phyloP scores from a whole-genome alignment of 2,329 filamentous ascomycete genomes.

The Dactylonectria estremocensis region DNA sequence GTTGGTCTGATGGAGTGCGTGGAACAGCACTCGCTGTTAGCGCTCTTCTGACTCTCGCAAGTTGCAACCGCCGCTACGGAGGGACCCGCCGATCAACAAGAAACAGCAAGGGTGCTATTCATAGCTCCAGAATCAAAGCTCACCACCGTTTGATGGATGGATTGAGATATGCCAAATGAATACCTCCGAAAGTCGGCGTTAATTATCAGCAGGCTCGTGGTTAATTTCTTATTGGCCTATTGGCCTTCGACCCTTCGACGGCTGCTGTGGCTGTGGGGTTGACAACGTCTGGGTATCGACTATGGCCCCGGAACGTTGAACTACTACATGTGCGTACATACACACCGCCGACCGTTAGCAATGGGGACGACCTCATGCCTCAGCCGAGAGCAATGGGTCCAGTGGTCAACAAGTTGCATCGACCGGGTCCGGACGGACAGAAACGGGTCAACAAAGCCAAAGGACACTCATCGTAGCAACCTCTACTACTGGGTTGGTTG shows the following conservation, averaged over 20 bases:
- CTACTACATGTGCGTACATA: neutral
- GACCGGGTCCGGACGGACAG: neutral
- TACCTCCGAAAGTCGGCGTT: neutral
- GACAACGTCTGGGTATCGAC: constrained; percentile 18
- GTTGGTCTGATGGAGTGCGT: neutral
- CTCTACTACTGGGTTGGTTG: neutral
- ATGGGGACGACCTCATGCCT: neutral
- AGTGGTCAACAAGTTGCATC: neutral
- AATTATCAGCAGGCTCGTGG: constrained; percentile 1
- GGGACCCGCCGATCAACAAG: constrained; percentile 16
- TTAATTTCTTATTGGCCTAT: neutral
- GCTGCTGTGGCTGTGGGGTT: constrained; percentile 6
- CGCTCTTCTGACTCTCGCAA: constrained; percentile 4
- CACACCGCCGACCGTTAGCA: constrained; percentile 26
- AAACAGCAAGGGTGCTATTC: neutral
- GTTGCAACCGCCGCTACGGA: constrained; percentile 3
- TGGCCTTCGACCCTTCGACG: neutral
- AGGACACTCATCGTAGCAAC: neutral
- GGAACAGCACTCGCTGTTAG: neutral
- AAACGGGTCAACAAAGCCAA: neutral
- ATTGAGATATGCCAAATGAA: neutral
- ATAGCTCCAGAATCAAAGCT: constrained; percentile 1
- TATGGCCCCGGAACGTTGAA: constrained; percentile 7
- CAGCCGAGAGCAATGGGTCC: neutral
- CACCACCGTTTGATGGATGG: too few species aligned